Percentiles rank a stretch among this genome's conserved stretches.
These are phyloP conservation scores for Acer negundo DNA, from an alignment of 345 rosid species.

Conservation along the genomic window DNA sequence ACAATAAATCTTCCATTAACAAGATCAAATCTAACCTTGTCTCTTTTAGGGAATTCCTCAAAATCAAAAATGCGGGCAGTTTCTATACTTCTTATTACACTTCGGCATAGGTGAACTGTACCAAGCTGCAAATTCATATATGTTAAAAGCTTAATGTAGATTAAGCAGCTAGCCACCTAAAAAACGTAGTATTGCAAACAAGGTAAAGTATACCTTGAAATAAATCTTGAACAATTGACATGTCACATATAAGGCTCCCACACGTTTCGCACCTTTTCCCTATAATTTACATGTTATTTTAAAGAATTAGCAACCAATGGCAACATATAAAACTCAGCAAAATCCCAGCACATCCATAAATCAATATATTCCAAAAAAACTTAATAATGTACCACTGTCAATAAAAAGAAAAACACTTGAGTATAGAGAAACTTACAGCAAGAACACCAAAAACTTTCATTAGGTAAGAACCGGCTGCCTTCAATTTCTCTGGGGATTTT, in stretches of 20 bases:
- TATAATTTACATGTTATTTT: conserved; percentile 28
- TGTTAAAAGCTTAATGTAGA: not conserved
- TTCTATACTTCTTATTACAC: conserved; percentile 98
- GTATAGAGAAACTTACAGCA: conserved; percentile 60
- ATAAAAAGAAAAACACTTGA: no score
- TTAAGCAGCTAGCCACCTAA: not conserved
- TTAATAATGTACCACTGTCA: not conserved
- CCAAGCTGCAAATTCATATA: conserved; percentile 71
- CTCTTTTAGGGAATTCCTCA: conserved; percentile 94
- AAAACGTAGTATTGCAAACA: not conserved
- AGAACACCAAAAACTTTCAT: conserved; percentile 97
- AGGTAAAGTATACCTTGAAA: conserved; percentile 60
- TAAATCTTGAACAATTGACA: conserved; percentile 94
- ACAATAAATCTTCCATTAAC: not conserved
- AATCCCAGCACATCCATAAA: not conserved
- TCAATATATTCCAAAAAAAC: conserved; percentile 15
- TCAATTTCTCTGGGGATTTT: conserved; percentile 90
- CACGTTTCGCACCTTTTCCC: conserved; percentile 97
- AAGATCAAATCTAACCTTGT: conserved; percentile 52
- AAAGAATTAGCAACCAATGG: conserved; percentile 20
- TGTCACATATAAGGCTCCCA: conserved; percentile 92
- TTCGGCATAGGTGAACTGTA: conserved; percentile 94
- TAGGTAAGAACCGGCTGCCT: conserved; percentile 93
- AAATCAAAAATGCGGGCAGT: conserved; percentile 95
- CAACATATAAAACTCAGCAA: not conserved